A percentile compares a stretch with the other conserved stretches of the same genome.
Evolutionary conservation across 306 rosid genomes (phyloP).

Genomic region (Dalbergia cultrata): DNA sequence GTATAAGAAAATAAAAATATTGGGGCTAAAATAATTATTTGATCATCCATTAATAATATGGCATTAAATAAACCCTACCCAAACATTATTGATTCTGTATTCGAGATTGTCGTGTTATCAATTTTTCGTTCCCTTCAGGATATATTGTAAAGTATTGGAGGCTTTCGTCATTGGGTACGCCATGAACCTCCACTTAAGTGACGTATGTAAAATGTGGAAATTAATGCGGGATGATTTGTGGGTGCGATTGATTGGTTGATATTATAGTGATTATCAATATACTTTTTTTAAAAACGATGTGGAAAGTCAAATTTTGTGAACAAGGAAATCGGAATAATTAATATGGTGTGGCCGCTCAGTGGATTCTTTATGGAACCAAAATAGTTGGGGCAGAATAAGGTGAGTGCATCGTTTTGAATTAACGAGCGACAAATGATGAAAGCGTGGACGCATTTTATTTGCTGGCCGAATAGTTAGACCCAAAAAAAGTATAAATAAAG

Average conservation of each 20-base stretch:
- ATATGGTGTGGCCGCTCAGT: constrained; percentile 14
- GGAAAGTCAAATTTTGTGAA: constrained; percentile 44
- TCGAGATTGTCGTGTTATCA: neutral
- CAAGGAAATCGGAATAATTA: constrained; percentile 7
- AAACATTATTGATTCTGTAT: too few relatives aligned
- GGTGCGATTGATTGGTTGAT: neutral
- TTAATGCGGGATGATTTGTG: neutral
- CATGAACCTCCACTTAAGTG: constrained; percentile 14
- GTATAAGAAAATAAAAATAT: too few relatives aligned
- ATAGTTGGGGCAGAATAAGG: neutral
- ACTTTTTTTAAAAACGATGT: neutral
- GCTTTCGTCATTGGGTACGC: constrained; percentile 27
- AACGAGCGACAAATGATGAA: neutral
- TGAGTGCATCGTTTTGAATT: constrained; percentile 22
- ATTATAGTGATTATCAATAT: neutral
- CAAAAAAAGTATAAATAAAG: neutral
- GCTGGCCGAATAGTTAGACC: neutral
- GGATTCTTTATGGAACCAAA: constrained; percentile 20
- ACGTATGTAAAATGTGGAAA: constrained; percentile 33
- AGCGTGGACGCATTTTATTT: neutral
- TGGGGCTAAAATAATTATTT: too few relatives aligned
- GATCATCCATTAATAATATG: too few relatives aligned
- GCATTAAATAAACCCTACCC: too few relatives aligned
- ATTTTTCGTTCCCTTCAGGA: neutral
- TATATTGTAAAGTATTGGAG: constrained; percentile 7